Percentiles rank a stretch among this genome's conserved stretches.
These are phyloP conservation scores for Margaritispora aquatica DNA, from an alignment of 495 filamentous ascomycete genomes.

Conservation along the genomic window DNA sequence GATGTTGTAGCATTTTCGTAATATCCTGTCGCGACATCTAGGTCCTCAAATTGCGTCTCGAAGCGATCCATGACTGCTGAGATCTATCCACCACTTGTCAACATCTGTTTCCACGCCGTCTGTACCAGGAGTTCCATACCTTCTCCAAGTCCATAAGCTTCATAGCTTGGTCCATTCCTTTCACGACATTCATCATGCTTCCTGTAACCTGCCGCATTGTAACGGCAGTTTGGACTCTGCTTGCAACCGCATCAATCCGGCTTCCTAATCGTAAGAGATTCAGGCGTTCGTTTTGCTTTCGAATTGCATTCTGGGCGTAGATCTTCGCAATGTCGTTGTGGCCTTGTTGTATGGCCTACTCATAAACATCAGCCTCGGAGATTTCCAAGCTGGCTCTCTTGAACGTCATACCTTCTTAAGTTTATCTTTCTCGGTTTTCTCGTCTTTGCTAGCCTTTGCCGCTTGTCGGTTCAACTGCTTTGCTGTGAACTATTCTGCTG, in stretches of 20 bases:
- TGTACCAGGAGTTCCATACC: conserved; percentile 27
- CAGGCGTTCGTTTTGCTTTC: conserved; percentile 65
- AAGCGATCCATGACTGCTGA: conserved; percentile 68
- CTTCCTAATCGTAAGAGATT: conserved; percentile 54
- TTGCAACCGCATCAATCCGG: conserved; percentile 56
- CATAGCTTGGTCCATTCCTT: conserved; percentile 61
- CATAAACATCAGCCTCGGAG: not conserved
- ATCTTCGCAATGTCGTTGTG: conserved; percentile 74
- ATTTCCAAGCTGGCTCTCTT: conserved; percentile 5
- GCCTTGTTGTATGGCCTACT: conserved; percentile 52
- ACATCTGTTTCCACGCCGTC: not conserved
- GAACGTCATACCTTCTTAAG: conserved; percentile 59
- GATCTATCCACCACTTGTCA: conserved; percentile 32
- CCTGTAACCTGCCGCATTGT: conserved; percentile 60
- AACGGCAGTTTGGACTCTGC: conserved; percentile 57
- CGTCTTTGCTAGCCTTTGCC: conserved; percentile 75
- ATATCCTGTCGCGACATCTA: conserved; percentile 75
- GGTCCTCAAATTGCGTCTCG: conserved; percentile 77
- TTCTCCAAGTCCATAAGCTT: conserved; percentile 66
- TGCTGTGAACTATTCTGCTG: conserved; percentile 59
- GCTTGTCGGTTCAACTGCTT: conserved; percentile 80
- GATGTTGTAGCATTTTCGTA: conserved; percentile 77
- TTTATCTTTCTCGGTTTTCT: conserved; percentile 73
- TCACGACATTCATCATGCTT: conserved; percentile 58
- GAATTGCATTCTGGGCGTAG: conserved; percentile 78